Base-by-base conservation (phyloP, 2,329 filamentous ascomycete species). In the Exophiala phaeomuriformis region DNA sequence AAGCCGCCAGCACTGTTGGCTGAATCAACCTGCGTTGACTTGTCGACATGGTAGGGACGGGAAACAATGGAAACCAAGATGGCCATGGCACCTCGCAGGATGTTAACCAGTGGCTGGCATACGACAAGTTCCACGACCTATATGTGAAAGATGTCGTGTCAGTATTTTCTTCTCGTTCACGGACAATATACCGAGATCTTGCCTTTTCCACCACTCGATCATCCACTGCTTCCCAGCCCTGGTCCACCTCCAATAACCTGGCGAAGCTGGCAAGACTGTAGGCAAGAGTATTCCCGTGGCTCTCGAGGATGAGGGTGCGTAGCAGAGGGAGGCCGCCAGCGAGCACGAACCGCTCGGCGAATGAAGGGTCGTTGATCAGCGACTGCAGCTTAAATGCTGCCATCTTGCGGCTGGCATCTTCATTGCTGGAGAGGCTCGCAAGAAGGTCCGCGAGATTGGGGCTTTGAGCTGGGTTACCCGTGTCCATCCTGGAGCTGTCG, bases 381-480 rank as follows among this genome's bases (percentile, higher is more conserved):
- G 82, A 85, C 72, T 98, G 93, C 61, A 98, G 82, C 75, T 96
- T 96, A 80, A 98, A 98, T 57, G 94, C 93, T 56, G 93, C 93
- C 88, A 97, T 96, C 72, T 98, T 98, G 66, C 90, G 88, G 63
- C 88, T 85, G 52, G 88, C 90, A 77, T 98, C 93, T 72, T 95
- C 80, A 52, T 81, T 77, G 62, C 78, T 80, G 42, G 77, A 74
- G 54, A 85, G 72, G 49, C 79, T 76, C 58, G 77, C 74, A 55
- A 84, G 77, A 61, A 83, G 71, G 61, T 82, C 78, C 45, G 77
- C 69, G 56, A 82, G 71, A 65, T 77, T 77, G 65, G 61, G 60
- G 52, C 57, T 61, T 37, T 53, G 52, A 27, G 51, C 39, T 33
- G 48, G 52, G 45, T 59, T 53, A 47, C 47, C 49, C 6, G 48